phyloP scores from a whole-genome alignment of 2,329 filamentous ascomycete species.

The Fusarium graminum region DNA sequence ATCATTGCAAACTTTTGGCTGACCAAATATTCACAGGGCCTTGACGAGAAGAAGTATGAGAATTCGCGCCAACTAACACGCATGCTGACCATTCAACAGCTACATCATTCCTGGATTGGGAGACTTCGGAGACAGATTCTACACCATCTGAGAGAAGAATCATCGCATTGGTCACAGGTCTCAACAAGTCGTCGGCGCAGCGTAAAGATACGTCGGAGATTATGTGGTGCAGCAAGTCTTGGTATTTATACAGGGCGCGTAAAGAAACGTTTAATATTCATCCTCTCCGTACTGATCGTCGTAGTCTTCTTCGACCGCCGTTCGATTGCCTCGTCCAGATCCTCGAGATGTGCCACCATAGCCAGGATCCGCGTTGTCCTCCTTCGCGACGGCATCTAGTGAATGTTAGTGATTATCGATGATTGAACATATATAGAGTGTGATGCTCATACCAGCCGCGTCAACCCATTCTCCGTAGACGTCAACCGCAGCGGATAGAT shows the following conservation, averaged over 20 bases:
- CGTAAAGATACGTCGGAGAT: slow-evolving; percentile 26
- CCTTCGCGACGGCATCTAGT: slow-evolving; percentile 65
- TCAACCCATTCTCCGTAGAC: slow-evolving; percentile 99
- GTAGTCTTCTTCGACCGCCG: slow-evolving; percentile 59
- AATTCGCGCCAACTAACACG: slow-evolving; percentile 17
- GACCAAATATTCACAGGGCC: slow-evolving; percentile 64
- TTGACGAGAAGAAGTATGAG: slow-evolving; percentile 94
- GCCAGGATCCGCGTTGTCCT: slow-evolving; percentile 52
- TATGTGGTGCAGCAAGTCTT: slow-evolving; percentile 34
- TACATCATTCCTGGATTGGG: slow-evolving; percentile 95
- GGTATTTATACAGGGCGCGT: slow-evolving; percentile 39
- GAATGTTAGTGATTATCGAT: slow-evolving; percentile 28
- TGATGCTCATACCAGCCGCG: slow-evolving; percentile 69
- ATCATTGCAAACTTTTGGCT: slow-evolving; percentile 33
- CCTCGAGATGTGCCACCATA: slow-evolving; percentile 50
- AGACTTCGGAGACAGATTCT: slow-evolving; percentile 96
- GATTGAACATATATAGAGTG: not conserved
- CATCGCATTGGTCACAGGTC: slow-evolving; percentile 27
- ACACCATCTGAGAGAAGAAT: slow-evolving; percentile 75
- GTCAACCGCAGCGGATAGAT: slow-evolving; percentile 90
- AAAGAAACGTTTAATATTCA: slow-evolving; percentile 61
- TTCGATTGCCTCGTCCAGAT: slow-evolving; percentile 46
- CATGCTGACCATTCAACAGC: slow-evolving; percentile 66
- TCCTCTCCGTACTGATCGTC: slow-evolving; percentile 67
- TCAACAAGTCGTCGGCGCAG: slow-evolving; percentile 28